These are phyloP conservation scores for Aeminium ludgeri DNA, from an alignment of 495 filamentous ascomycete genomes.

Conservation along the genomic window DNA sequence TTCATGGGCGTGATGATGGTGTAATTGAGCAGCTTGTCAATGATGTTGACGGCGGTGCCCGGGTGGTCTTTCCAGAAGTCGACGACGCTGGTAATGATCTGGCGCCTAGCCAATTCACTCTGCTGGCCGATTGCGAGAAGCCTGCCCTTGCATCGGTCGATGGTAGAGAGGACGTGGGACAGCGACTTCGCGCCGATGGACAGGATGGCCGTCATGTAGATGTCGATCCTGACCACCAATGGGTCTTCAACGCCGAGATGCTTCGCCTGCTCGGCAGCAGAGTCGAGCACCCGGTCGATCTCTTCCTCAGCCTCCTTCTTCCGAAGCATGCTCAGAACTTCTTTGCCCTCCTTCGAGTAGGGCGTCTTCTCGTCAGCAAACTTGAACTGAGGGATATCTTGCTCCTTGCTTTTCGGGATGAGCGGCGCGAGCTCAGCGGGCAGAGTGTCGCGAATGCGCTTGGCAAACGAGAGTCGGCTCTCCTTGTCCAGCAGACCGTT, in stretches of 20 bases:
- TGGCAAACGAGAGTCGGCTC: slow-evolving; percentile 88
- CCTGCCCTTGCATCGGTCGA: slow-evolving; percentile 88
- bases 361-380: slow-evolving; percentile 60
- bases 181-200: slow-evolving; percentile 86
- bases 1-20: slow-evolving; percentile 68
- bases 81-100: slow-evolving; percentile 82
- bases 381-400: slow-evolving; percentile 89
- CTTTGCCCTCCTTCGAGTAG: slow-evolving; percentile 61
- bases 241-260: slow-evolving; percentile 50
- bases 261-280: slow-evolving; percentile 46
- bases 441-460: slow-evolving; percentile 85
- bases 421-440: slow-evolving; percentile 68
- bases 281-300: slow-evolving; percentile 54
- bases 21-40: slow-evolving; percentile 97
- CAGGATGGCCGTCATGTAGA: slow-evolving; percentile 82
- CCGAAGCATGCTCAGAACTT: slow-evolving; percentile 60
- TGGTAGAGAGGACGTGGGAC: slow-evolving; percentile 86
- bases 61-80: slow-evolving; percentile 88
- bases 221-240: slow-evolving; percentile 69
- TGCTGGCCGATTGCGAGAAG: slow-evolving; percentile 52
- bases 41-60: slow-evolving; percentile 78
- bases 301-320: slow-evolving; percentile 72
- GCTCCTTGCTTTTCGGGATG: slow-evolving; percentile 74
- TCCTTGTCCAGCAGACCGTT: slow-evolving; percentile 85
- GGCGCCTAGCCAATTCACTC: slow-evolving; percentile 43